Conservation (phyloP, 1,284 basidiomycete species). For the Leccinum fallax region DNA sequence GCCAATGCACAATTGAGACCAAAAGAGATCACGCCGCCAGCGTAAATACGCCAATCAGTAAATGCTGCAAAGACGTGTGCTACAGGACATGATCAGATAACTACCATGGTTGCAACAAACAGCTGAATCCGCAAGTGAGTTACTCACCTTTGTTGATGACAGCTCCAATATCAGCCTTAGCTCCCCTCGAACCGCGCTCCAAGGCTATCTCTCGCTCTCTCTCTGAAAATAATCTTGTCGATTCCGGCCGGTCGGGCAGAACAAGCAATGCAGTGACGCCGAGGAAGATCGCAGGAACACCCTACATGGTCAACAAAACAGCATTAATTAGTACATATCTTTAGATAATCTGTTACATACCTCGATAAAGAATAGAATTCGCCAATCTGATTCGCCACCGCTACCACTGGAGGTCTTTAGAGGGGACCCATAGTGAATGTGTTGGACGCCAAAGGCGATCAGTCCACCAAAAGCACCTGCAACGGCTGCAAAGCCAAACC, state of each 20-base stretch:
- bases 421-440: slow-evolving; percentile 42
- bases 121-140: not conserved
- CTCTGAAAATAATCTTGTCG: slow-evolving; percentile 66
- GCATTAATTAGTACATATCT: not conserved
- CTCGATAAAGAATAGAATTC: slow-evolving; percentile 80
- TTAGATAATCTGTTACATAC: slow-evolving; percentile 32
- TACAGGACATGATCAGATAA: slow-evolving; percentile 25
- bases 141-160: slow-evolving; percentile 65
- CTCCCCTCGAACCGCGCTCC: slow-evolving; percentile 71
- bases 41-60: slow-evolving; percentile 66
- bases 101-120: not conserved
- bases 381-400: slow-evolving; percentile 50
- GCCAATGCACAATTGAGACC: slow-evolving; percentile 80
- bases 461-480: slow-evolving; percentile 81
- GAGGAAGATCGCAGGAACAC: slow-evolving; percentile 69
- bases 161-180: slow-evolving; percentile 65
- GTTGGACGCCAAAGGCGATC: slow-evolving; percentile 72
- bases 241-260: slow-evolving; percentile 80
- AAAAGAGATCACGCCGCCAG: slow-evolving; percentile 70
- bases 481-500: slow-evolving; percentile 80
- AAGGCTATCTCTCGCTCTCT: slow-evolving; percentile 73
- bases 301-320: slow-evolving; percentile 39
- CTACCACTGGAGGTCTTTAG: slow-evolving; percentile 24
- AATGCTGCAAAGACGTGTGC: slow-evolving; percentile 67
- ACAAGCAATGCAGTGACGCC: slow-evolving; percentile 65